Evolutionary conservation across 305 asterid genomes (phyloP).

Genomic region (Rubia occidens): DNA sequence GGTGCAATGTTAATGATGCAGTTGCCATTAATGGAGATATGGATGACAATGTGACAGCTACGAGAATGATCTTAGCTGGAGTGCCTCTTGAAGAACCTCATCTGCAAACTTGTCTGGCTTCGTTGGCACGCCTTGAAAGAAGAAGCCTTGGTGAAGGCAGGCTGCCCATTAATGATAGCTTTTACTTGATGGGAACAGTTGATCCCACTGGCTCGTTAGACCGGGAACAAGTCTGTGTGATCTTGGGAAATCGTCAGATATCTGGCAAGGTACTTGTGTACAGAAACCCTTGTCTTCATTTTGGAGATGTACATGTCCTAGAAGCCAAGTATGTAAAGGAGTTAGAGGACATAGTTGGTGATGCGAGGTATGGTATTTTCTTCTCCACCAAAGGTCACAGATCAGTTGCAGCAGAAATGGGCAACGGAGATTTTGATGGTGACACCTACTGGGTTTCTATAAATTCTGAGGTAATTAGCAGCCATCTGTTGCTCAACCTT

Average conservation of each 20-base stretch:
- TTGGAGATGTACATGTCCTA: conserved; percentile 67
- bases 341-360: conserved; percentile 55
- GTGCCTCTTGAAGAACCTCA: conserved; percentile 64
- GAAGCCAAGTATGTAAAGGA: conserved; percentile 52
- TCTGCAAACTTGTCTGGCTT: conserved; percentile 50
- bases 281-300: conserved; percentile 81
- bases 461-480: conserved; percentile 52
- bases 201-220: conserved; percentile 67
- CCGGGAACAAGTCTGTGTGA: conserved; percentile 59
- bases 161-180: conserved; percentile 63
- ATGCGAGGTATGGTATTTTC: conserved; percentile 74
- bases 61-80: conserved; percentile 60
- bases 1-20: conserved; percentile 28
- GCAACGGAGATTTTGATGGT: conserved; percentile 89
- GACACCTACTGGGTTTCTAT: conserved; percentile 78
- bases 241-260: conserved; percentile 62
- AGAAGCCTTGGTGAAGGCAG: conserved; percentile 43
- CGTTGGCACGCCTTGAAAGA: conserved; percentile 33
- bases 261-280: conserved; percentile 74
- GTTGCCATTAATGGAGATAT: conserved; percentile 47
- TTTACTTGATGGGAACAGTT: conserved; percentile 80
- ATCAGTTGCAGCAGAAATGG: conserved; percentile 77
- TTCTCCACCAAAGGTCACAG: conserved; percentile 65
- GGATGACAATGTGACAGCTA: conserved; percentile 35
- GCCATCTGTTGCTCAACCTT: conserved; percentile 15